Evolutionary conservation across 441 rosid species (phyloP).

Genomic region (Adansonia grandidieri): DNA sequence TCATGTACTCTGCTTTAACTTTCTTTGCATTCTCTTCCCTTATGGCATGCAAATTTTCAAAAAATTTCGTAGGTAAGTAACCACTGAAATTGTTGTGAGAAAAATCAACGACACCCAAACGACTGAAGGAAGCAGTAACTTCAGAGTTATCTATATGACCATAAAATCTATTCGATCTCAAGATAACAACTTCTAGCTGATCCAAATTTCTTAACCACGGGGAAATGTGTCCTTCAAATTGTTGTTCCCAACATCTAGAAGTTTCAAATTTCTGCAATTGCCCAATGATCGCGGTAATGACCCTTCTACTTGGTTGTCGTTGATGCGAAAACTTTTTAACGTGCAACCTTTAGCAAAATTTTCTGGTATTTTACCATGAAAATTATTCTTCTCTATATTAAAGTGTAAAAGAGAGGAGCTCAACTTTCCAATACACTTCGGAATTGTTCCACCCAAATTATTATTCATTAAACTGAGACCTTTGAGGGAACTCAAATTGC

Average conservation of each 20-base stretch:
- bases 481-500: slow-evolving; percentile 18
- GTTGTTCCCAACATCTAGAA: not conserved
- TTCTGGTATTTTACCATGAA: slow-evolving; percentile 23
- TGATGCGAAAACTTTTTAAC: slow-evolving; percentile 20
- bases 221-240: not conserved
- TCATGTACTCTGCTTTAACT: not conserved
- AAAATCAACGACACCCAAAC: not conserved
- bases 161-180: not conserved
- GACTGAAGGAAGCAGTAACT: not conserved
- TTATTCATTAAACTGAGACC: slow-evolving; percentile 27
- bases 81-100: slow-evolving; percentile 13
- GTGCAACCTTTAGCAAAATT: not conserved
- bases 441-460: slow-evolving; percentile 26
- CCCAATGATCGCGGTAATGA: not conserved
- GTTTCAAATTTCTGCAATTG: slow-evolving; percentile 7
- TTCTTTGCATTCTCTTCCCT: not conserved
- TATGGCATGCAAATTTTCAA: not conserved
- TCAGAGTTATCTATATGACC: not conserved
- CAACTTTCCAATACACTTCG: slow-evolving; percentile 11
- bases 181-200: not conserved
- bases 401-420: slow-evolving; percentile 15
- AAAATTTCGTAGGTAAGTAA: not conserved
- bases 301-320: slow-evolving; percentile 29
- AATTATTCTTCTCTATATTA: slow-evolving; percentile 22
- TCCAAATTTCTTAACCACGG: not conserved